Evolutionary conservation across 805 yeast genomes (phyloP).

Genomic region (Kuraishia cidri): DNA sequence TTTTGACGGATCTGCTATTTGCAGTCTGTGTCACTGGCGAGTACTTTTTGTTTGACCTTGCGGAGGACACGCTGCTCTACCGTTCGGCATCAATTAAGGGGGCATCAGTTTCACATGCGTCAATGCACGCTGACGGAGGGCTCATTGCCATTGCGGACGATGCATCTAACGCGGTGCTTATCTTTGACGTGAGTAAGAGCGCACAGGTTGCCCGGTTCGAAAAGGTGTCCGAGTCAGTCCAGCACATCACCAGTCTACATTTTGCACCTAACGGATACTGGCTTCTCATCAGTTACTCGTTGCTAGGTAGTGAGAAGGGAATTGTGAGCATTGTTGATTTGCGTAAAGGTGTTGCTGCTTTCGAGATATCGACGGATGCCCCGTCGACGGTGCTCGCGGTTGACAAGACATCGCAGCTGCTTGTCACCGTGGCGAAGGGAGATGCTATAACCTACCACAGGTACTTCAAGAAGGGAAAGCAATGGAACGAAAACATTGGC

Average conservation of each 20-base stretch:
- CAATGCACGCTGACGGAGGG: slow-evolving; percentile 26
- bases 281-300: no score
- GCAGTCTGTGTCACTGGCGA: neutral
- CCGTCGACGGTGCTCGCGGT: no score
- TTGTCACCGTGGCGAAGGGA: no score
- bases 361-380: no score
- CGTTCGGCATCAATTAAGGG: neutral
- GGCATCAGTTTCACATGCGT: neutral
- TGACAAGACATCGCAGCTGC: no score
- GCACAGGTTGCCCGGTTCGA: slow-evolving; percentile 22
- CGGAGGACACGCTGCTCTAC: neutral
- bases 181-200: slow-evolving; percentile 31
- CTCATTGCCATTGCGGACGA: slow-evolving; percentile 25
- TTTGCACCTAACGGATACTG: slow-evolving; percentile 65
- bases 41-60: slow-evolving; percentile 1
- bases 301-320: no score
- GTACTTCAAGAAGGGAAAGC: slow-evolving; percentile 12
- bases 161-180: slow-evolving; percentile 19
- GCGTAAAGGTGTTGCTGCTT: slow-evolving; percentile 20
- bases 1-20: neutral
- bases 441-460: slow-evolving; percentile 4
- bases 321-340: no score
- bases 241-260: slow-evolving; percentile 24
- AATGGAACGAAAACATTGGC: slow-evolving; percentile 6
- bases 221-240: slow-evolving; percentile 8